These are phyloP conservation scores for Agapanthus africanus DNA, from an alignment of 106 monocot species.

Conservation along the genomic window DNA sequence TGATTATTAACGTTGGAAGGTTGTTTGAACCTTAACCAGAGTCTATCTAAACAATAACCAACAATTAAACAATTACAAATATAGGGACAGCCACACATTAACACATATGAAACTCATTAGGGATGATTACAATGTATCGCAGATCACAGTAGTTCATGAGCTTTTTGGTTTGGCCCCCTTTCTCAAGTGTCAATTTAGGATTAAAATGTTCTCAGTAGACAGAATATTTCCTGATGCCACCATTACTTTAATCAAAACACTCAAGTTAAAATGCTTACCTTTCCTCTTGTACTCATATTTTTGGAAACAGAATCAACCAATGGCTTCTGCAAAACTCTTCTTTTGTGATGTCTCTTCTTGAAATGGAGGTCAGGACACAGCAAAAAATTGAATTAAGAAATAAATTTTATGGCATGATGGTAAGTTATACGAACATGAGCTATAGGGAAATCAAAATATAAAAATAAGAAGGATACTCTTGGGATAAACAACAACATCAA, in stretches of 20 bases:
- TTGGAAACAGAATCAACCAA: slow-evolving; percentile 70
- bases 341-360: slow-evolving; percentile 87
- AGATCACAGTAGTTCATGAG: too few species aligned
- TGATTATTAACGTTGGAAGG: too few species aligned
- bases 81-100: too few species aligned
- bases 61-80: too few species aligned
- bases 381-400: neutral
- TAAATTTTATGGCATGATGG: neutral
- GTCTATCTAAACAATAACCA: too few species aligned
- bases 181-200: neutral
- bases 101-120: too few species aligned
- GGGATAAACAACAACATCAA: too few species aligned
- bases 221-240: neutral
- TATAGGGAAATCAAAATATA: neutral
- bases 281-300: slow-evolving; percentile 51
- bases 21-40: too few species aligned
- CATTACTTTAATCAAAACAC: neutral
- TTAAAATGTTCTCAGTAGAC: neutral
- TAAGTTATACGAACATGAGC: neutral
- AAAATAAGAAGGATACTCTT: neutral
- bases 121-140: too few species aligned
- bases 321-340: slow-evolving; percentile 66
- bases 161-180: neutral
- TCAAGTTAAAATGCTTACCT: slow-evolving; percentile 33
- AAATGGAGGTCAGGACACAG: slow-evolving; percentile 96